These are phyloP conservation scores for Zoysia pacifica DNA, from an alignment of 176 grass and related monocot genomes.

Conservation along the genomic window DNA sequence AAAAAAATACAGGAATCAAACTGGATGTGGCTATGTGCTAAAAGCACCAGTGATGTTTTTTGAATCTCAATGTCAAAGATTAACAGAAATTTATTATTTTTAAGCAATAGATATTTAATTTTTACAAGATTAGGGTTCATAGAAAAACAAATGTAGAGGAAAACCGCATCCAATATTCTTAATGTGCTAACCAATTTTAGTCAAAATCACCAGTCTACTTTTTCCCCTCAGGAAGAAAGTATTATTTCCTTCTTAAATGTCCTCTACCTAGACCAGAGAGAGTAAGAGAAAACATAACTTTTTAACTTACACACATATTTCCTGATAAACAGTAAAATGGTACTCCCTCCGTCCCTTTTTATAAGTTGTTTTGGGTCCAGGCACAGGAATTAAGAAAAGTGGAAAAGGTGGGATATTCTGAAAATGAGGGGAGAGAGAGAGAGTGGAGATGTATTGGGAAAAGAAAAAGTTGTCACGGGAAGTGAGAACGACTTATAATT, in stretches of 20 bases:
- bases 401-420: too few relatives aligned
- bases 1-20: not conserved
- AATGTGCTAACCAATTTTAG: not conserved
- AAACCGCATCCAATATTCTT: not conserved
- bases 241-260: constrained; percentile 2
- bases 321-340: constrained; percentile 6
- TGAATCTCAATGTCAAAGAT: not conserved
- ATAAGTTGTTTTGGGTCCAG: too few relatives aligned
- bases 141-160: not conserved
- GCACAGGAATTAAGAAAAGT: not conserved
- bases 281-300: not conserved
- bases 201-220: not conserved
- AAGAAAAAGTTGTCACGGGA: too few relatives aligned
- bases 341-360: not conserved
- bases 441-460: too few relatives aligned
- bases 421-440: too few relatives aligned
- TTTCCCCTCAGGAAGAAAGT: not conserved
- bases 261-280: too few relatives aligned
- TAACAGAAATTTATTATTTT: not conserved
- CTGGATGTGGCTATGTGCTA: not conserved
- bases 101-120: too few relatives aligned
- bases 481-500: too few relatives aligned
- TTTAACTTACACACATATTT: not conserved
- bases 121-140: too few relatives aligned
- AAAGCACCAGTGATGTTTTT: not conserved